Conservation (phyloP, 1,284 basidiomycete species). For the Bjerkandera adusta region DNA sequence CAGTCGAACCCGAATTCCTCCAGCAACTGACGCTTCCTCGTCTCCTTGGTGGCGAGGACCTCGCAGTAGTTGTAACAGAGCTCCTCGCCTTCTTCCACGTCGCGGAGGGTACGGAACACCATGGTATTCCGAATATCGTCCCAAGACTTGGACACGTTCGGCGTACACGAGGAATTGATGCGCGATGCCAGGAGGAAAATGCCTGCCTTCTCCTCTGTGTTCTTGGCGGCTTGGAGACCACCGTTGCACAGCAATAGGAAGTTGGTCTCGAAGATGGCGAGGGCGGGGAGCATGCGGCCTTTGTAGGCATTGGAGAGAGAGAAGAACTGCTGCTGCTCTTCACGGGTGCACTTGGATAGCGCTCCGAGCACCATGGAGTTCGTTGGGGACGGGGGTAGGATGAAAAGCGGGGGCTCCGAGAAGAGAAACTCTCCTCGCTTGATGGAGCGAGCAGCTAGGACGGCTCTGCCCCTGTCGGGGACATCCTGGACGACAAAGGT, state of each 20-base stretch:
- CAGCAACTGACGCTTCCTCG: slow-evolving; percentile 38
- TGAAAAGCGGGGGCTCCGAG: slow-evolving; percentile 26
- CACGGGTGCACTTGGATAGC: slow-evolving; percentile 18
- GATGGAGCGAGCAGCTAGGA: slow-evolving; percentile 24
- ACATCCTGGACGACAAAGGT: slow-evolving; percentile 19
- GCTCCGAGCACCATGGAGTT: slow-evolving; percentile 21
- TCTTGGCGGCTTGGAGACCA: not conserved
- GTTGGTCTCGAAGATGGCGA: slow-evolving; percentile 27
- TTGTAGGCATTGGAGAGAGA: slow-evolving; percentile 19
- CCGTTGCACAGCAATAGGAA: slow-evolving; percentile 23
- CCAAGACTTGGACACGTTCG: slow-evolving; percentile 29
- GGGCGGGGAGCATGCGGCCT: slow-evolving; percentile 17
- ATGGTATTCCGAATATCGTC: slow-evolving; percentile 18
- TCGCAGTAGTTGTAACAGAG: slow-evolving; percentile 59
- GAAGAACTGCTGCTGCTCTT: slow-evolving; percentile 23
- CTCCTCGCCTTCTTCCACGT: slow-evolving; percentile 50
- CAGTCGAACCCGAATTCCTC: slow-evolving; percentile 57
- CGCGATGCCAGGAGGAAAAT: slow-evolving; percentile 24
- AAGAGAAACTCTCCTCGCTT: slow-evolving; percentile 24
- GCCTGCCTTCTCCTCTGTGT: slow-evolving; percentile 10
- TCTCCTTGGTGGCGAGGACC: slow-evolving; percentile 33
- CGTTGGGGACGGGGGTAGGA: slow-evolving; percentile 15
- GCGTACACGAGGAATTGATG: slow-evolving; percentile 28
- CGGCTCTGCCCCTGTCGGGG: slow-evolving; percentile 24
- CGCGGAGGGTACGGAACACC: slow-evolving; percentile 28